phyloP scores from a whole-genome alignment of 2,329 filamentous ascomycete species.

The Diaporthe vaccinii region DNA sequence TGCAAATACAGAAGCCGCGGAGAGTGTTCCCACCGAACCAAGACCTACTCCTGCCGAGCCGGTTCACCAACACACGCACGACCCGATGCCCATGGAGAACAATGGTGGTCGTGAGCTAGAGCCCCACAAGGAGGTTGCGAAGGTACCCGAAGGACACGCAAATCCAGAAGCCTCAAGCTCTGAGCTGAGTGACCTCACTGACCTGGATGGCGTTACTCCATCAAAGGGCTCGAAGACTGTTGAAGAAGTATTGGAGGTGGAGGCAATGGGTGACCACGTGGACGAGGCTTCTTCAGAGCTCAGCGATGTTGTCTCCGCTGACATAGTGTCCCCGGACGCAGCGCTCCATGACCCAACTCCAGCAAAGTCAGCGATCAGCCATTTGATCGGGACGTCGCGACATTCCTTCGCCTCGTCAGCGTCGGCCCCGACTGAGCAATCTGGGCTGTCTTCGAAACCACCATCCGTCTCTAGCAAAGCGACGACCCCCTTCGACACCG shows the following conservation, averaged over 20 bases:
- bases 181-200: not conserved
- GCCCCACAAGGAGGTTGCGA: not conserved
- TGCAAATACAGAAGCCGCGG: not conserved
- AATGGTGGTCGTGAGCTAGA: not conserved
- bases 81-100: not conserved
- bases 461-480: conserved; percentile 73
- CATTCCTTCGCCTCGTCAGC: conserved; percentile 67
- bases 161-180: not conserved
- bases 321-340: conserved; percentile 12
- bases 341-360: conserved; percentile 26
- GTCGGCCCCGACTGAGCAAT: conserved; percentile 66
- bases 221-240: not conserved
- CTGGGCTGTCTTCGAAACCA: conserved; percentile 67
- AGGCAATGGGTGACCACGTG: not conserved
- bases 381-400: conserved; percentile 41
- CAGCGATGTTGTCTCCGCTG: conserved; percentile 31
- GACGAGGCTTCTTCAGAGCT: conserved; percentile 38
- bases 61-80: not conserved
- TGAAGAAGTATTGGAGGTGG: not conserved
- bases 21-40: not conserved
- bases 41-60: no score
- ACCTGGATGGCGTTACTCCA: conserved; percentile 3
- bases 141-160: not conserved
- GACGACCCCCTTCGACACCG: conserved; percentile 69
- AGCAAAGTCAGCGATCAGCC: conserved; percentile 38